phyloP scores from a whole-genome alignment of 2,329 filamentous ascomycete genomes.

The Pseudogymnoascus sp. region DNA sequence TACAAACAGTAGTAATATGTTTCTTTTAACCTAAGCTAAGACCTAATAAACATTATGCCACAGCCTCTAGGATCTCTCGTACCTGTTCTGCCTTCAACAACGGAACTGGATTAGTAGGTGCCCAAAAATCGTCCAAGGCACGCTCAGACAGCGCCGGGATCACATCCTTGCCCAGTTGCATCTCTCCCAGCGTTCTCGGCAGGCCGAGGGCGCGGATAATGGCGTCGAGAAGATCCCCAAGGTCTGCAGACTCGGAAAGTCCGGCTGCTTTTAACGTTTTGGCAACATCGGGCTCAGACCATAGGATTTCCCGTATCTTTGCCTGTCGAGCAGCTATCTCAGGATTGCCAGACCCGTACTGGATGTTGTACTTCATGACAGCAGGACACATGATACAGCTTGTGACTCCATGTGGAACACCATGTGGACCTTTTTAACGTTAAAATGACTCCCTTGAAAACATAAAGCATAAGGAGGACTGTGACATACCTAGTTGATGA shows the following conservation, averaged over 20 bases:
- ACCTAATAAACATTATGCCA: no score
- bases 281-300: no score
- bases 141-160: slow-evolving; percentile 40
- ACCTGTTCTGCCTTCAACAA: slow-evolving; percentile 40
- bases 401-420: slow-evolving; percentile 53
- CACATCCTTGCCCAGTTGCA: slow-evolving; percentile 41
- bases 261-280: slow-evolving; percentile 28
- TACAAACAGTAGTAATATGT: no score
- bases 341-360: no score
- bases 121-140: slow-evolving; percentile 42
- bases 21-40: no score
- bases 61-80: slow-evolving; percentile 40
- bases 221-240: slow-evolving; percentile 44
- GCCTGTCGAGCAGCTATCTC: no score
- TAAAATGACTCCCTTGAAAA: no score
- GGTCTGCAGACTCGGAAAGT: slow-evolving; percentile 29
- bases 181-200: slow-evolving; percentile 44
- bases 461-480: slow-evolving; percentile 22
- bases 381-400: slow-evolving; percentile 47
- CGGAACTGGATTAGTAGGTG: slow-evolving; percentile 42
- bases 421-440: slow-evolving; percentile 18
- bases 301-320: no score
- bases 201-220: slow-evolving; percentile 44
- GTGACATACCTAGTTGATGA: slow-evolving; percentile 31
- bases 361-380: slow-evolving; percentile 46